Base-by-base conservation (phyloP, 1,284 basidiomycete genomes). In the Irpex sp. region DNA sequence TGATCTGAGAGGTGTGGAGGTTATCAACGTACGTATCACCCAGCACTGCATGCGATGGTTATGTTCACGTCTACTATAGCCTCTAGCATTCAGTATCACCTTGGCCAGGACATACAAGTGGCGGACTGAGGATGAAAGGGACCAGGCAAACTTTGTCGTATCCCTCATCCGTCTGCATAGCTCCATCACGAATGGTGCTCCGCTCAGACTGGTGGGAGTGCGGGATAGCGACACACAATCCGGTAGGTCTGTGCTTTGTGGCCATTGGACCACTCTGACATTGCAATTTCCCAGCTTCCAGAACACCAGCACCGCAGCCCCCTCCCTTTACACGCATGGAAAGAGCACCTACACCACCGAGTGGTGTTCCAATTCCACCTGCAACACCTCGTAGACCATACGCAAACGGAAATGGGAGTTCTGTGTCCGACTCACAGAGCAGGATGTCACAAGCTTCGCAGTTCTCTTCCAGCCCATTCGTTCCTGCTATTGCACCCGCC, bases 71-170 rank as follows among this genome's bases (percentile, higher is more conserved):
- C 51, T 23, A 35, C 42, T 39, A 28, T 52, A 76, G 74, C 69
- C 73, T 5, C 57, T 67, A 28, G 78, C 82, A 23, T 92, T 96
- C 74, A 89, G 88, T 64, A 82, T 97, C 61, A 90, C 90, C 1
- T 82, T 97, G 64, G 86, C 90, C 14, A 85, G 94, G 72, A 87
- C 91, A 18, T 97, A 97, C 76, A 82, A 80, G 69, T 97, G 94
- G 93, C 82, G 88, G 68, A 91, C 93, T 0, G 94, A 95, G 70
- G 82, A 82, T 58, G 72, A 82, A 39, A 72, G 73, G 14, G 92
- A 96, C 65, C 93, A 95, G 71, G 70, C 78, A 5, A 75, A 77
- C 12, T 97, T 97, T 72, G 73, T 96, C 53, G 80, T 82, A 47
- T 79, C 87, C 0, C 67, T 90, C 42, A 77, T 93, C 61, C 80